These are phyloP conservation scores for Mariannaea elegans DNA, from an alignment of 2,329 filamentous ascomycete genomes.

Conservation along the genomic window DNA sequence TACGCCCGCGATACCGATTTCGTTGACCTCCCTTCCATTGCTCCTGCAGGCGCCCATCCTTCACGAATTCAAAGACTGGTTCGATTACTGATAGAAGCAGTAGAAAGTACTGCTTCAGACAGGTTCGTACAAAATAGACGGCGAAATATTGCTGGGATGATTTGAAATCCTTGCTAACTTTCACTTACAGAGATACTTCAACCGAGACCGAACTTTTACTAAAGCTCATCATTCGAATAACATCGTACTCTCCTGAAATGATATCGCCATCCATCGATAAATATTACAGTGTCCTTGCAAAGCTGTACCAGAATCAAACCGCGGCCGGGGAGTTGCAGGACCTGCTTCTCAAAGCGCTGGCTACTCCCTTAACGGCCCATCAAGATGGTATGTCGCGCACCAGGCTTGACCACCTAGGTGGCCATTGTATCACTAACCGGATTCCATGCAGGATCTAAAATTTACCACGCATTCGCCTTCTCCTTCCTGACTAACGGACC, in stretches of 20 bases:
- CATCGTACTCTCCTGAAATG: slow-evolving; percentile 29
- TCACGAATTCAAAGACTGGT: slow-evolving; percentile 48
- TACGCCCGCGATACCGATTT: slow-evolving; percentile 56
- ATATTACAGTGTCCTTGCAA: slow-evolving; percentile 54
- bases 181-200: slow-evolving; percentile 23
- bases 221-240: slow-evolving; percentile 45
- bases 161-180: slow-evolving; percentile 23
- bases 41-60: slow-evolving; percentile 40
- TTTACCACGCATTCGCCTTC: slow-evolving; percentile 39
- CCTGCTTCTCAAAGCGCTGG: slow-evolving; percentile 42
- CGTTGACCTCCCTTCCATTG: slow-evolving; percentile 48
- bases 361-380: slow-evolving; percentile 39
- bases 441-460: slow-evolving; percentile 6
- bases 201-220: slow-evolving; percentile 45
- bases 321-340: slow-evolving; percentile 28
- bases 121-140: slow-evolving; percentile 23
- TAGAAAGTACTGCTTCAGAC: slow-evolving; percentile 38
- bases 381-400: slow-evolving; percentile 29
- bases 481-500: slow-evolving; percentile 39
- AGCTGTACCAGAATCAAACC: slow-evolving; percentile 43
- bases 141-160: no score
- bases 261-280: slow-evolving; percentile 37
- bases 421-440: slow-evolving; percentile 10
- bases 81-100: slow-evolving; percentile 46
- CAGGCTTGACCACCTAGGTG: neutral